Base-by-base conservation (phyloP, 768 basidiomycete species). In the Macrolepiota dolichaula region DNA sequence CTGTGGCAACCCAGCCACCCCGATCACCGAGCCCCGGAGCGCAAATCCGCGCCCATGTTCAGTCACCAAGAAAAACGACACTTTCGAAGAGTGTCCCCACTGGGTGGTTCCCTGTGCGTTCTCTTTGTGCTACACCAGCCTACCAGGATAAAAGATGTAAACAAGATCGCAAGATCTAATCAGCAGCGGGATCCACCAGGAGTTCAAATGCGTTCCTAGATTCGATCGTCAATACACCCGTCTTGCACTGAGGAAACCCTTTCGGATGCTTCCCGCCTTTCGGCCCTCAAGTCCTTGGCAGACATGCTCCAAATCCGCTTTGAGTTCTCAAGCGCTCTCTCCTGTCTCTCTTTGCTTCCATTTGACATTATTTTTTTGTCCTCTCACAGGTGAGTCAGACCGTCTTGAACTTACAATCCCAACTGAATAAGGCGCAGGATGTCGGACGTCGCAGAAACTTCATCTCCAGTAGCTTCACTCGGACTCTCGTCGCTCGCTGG, bases 201-300 rank as follows among this genome's bases (percentile, higher is more conserved):
- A 5, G 22, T 49, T 22, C 22, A 12, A 25, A 10, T 4, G 17
- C 49, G 49, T 58, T 58, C 57, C 57, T 58, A 58, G 57, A 58
- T 58, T 58, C 29, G 57, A 58, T 58, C 49, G 49, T 40, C 46
- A 27, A 22, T 54, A n/a, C 10, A 25, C 22, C 52, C 36, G 37
- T 54, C 32, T 12, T 11, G 38, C 32, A 19, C 22, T 47, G 46
- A 46, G 38, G 44, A 57, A 22, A 57, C 55, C 46, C 32, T 57
- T 57, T 47, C 46, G 55, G 55, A 47, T 27, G 19, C 22, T 7
- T 46, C 47, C 19, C 24, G 22, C 15, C 24, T 49, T 49, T 49
- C 47, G 47, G 47, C 19, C 25, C 47, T 13, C 47, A 49, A 22
- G 9, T 24, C 47, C 22, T 49, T 27, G 19, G 19, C 9, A 3